Evolutionary conservation across 129 eudicot genomes (phyloP), one percentile per base, ranked within the genome.

Genomic region (Erigeron canadensis): DNA sequence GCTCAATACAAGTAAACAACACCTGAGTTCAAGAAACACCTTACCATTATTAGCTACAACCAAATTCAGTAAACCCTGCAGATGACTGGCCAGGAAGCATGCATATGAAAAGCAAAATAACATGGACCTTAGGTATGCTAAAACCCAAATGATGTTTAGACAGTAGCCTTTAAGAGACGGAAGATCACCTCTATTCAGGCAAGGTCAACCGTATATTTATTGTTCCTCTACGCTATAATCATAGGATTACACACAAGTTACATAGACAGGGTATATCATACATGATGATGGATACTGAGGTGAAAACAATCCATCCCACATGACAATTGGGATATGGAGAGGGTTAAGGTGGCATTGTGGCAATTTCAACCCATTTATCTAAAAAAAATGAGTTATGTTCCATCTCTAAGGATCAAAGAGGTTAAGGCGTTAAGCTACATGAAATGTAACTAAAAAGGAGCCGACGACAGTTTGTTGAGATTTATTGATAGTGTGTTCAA

Each of bases 21-120:
- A 56, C 68, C 67, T 75, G 67, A 28, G 73, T 65, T 75, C 58
- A 75, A n/a, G 23, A 75, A 41, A 75, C 53, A 75, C 42, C 74
- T 68, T 44, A 43, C 67, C 54, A 46, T 75, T 42, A 65, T 15
- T 39, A 40, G 44, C 53, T 64, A 72, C 48, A 43, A 28, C 28
- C 28, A 3, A 11, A 59, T 39, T 53, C 55, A 19, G 64, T 41
- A 41, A 63, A 5, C 53, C 64, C 62, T 65, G 70, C 72, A 68
- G 46, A 47, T 23, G 44, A 44, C 70, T 2, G 21, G 15, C 18
- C 50, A 63, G 53, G 23, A 63, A 10, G 22, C 42, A 9, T 48
- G 63, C 40, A 50, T 48, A n/a, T 61, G 0, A 48, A 73, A 38
- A 11, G 70, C 21, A 62, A 47, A 73, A 73, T 28, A 72, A 48